Conservation (phyloP, 2,329 filamentous ascomycete genomes). For the Colletotrichum sp. region DNA sequence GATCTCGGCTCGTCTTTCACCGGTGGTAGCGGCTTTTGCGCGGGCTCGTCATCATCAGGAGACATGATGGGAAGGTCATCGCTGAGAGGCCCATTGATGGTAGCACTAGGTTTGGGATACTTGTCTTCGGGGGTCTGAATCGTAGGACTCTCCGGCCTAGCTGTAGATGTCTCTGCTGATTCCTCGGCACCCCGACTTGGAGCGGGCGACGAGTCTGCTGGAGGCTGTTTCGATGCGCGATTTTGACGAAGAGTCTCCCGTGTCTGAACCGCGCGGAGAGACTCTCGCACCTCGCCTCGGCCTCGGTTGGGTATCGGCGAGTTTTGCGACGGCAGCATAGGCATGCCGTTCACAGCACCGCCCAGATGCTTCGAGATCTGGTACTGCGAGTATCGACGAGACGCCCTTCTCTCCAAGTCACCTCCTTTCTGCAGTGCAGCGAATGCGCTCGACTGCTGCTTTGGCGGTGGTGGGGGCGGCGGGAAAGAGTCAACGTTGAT, state of each 20-base stretch:
- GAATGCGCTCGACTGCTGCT: constrained; percentile 87
- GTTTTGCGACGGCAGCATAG: constrained; percentile 84
- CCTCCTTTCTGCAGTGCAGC: constrained; percentile 90
- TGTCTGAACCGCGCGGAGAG: constrained; percentile 71
- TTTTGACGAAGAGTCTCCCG: constrained; percentile 56
- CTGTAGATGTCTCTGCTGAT: constrained; percentile 26
- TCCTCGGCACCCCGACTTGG: constrained; percentile 71
- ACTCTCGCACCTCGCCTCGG: constrained; percentile 79
- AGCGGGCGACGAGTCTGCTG: constrained; percentile 64
- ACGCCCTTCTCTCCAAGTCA: constrained; percentile 90
- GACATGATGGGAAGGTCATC: constrained; percentile 48
- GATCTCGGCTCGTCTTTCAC: constrained; percentile 23
- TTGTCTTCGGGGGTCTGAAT: constrained; percentile 72
- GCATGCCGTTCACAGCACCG: constrained; percentile 79
- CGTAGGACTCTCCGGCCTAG: constrained; percentile 45
- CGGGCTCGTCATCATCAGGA: constrained; percentile 27
- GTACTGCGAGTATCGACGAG: constrained; percentile 92
- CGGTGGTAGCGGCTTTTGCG: constrained; percentile 27
- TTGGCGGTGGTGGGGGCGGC: constrained; percentile 70
- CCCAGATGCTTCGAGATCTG: constrained; percentile 96
- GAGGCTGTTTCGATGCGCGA: constrained; percentile 46
- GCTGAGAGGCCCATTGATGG: constrained; percentile 61
- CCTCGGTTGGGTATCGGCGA: constrained; percentile 86
- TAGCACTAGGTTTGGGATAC: constrained; percentile 58
- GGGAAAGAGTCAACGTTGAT: constrained; percentile 70